Conservation (phyloP, 1,139 yeast genomes). For the Pichia sp. region DNA sequence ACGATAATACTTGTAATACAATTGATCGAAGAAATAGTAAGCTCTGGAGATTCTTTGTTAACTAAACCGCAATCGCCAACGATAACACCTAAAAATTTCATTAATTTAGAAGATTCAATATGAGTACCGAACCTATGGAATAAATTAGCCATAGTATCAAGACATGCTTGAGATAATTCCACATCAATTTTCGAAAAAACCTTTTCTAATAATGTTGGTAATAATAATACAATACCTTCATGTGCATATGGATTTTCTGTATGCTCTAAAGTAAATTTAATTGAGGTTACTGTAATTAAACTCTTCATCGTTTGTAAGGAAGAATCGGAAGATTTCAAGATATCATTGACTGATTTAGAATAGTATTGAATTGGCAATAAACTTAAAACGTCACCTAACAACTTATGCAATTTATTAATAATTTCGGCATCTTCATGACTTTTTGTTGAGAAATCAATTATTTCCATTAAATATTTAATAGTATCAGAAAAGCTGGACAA, state of each 20-base stretch:
- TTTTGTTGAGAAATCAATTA: conserved; percentile 26
- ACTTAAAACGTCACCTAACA: conserved; percentile 57
- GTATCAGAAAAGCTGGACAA: conserved; percentile 41
- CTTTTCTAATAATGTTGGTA: conserved; percentile 45
- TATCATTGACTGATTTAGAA: conserved; percentile 56
- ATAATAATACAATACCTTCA: conserved; percentile 39
- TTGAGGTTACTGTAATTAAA: conserved; percentile 53
- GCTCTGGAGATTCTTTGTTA: conserved; percentile 45
- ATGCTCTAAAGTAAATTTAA: conserved; percentile 64
- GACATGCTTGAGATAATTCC: conserved; percentile 58
- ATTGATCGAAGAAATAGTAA: conserved; percentile 69
- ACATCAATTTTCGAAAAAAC: conserved; percentile 35
- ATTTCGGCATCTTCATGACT: conserved; percentile 27
- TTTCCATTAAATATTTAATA: conserved; percentile 33
- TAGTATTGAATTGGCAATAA: conserved; percentile 72
- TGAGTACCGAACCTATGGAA: conserved; percentile 56
- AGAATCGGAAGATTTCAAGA: conserved; percentile 29
- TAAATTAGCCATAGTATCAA: conserved; percentile 62
- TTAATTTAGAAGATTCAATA: conserved; percentile 43
- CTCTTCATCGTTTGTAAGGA: conserved; percentile 40
- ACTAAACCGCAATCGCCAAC: conserved; percentile 46
- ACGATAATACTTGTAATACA: conserved; percentile 65
- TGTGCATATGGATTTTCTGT: conserved; percentile 41
- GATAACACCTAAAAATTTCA: conserved; percentile 41
- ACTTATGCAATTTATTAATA: conserved; percentile 33